phyloP scores from a whole-genome alignment of 1,284 basidiomycete species.

The Cryptococcus sp. region DNA sequence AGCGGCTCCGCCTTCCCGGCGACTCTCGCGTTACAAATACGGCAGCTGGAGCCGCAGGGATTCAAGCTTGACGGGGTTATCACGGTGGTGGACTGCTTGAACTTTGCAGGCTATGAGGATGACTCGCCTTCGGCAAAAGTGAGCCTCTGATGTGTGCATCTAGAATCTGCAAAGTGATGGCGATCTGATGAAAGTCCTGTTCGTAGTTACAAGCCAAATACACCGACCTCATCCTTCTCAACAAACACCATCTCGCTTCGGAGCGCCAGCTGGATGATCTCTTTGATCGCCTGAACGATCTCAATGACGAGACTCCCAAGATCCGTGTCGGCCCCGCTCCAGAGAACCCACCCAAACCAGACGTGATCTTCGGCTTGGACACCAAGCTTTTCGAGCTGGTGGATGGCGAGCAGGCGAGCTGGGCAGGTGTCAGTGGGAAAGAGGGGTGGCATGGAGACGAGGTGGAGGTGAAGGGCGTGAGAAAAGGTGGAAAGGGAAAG shows the following conservation, averaged over 20 bases:
- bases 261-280: conserved; percentile 74
- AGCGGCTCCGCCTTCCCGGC: conserved; percentile 72
- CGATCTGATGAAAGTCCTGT: not conserved
- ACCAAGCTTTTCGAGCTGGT: conserved; percentile 64
- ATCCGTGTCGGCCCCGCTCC: conserved; percentile 57
- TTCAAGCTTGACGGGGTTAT: conserved; percentile 82
- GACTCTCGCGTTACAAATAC: conserved; percentile 84
- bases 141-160: not conserved
- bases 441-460: conserved; percentile 64
- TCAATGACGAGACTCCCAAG: conserved; percentile 84
- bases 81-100: conserved; percentile 81
- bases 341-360: conserved; percentile 54
- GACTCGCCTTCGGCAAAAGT: conserved; percentile 73
- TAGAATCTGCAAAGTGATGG: not conserved
- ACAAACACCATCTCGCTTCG: conserved; percentile 77
- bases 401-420: conserved; percentile 34
- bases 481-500: conserved; percentile 50
- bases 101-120: conserved; percentile 86
- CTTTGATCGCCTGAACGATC: conserved; percentile 77
- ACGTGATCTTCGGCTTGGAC: conserved; percentile 77
- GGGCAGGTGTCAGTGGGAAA: conserved; percentile 23
- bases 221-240: conserved; percentile 82
- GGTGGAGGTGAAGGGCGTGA: conserved; percentile 71
- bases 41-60: conserved; percentile 71
- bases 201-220: conserved; percentile 79